phyloP scores from a whole-genome alignment of 805 yeast species.

The Brettanomyces naardenensis region DNA sequence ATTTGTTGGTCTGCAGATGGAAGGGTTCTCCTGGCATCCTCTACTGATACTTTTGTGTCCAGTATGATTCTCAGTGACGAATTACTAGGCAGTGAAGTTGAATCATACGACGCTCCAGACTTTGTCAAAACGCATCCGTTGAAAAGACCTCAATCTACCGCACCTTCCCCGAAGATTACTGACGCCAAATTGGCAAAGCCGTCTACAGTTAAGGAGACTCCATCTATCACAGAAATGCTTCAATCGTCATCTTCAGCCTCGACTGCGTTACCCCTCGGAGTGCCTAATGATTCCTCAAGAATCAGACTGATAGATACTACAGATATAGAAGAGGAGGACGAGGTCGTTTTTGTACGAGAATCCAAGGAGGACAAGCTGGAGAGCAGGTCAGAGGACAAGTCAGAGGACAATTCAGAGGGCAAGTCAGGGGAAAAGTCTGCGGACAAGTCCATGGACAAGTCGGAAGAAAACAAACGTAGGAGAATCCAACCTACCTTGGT shows the following conservation, averaged over 20 bases:
- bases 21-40: constrained; percentile 55
- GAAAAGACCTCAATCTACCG: background rate
- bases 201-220: constrained; percentile 4
- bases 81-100: constrained; percentile 45
- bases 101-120: constrained; percentile 18
- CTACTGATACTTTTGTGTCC: constrained; percentile 92
- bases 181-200: too few species aligned
- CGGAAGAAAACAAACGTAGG: too few species aligned
- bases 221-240: constrained; percentile 5
- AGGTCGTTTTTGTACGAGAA: background rate
- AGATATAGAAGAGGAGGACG: background rate
- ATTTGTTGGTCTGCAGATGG: constrained; percentile 82
- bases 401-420: too few species aligned
- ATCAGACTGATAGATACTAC: background rate
- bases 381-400: too few species aligned
- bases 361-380: background rate
- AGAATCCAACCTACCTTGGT: too few species aligned
- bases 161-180: too few species aligned
- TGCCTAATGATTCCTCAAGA: too few species aligned
- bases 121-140: background rate
- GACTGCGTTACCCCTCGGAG: too few species aligned
- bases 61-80: constrained; percentile 44
- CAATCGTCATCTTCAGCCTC: background rate
- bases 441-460: too few species aligned
- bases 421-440: too few species aligned